phyloP scores from a whole-genome alignment of 1,139 yeast genomes.

The Taphrina deformans region DNA sequence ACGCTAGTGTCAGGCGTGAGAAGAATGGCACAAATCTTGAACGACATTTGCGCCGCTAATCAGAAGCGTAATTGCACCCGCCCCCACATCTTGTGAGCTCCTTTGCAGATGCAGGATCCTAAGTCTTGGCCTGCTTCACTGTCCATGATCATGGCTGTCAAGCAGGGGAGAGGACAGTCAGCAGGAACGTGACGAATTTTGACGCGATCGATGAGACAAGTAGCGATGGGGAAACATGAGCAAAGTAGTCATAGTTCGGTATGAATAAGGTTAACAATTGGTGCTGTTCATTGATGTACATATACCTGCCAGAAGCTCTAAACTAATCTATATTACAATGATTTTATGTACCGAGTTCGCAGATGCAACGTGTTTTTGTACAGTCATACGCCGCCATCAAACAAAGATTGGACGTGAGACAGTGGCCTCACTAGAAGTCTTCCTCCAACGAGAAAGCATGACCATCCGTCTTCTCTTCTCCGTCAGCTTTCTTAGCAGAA shows the following conservation, averaged over 20 bases:
- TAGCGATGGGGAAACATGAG: not conserved
- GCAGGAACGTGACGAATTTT: too few species aligned
- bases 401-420: not conserved
- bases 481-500: slow-evolving; percentile 49
- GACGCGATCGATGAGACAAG: too few species aligned
- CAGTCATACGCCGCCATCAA: slow-evolving; percentile 2
- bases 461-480: slow-evolving; percentile 47
- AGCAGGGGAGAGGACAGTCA: too few species aligned
- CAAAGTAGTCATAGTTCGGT: not conserved
- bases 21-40: slow-evolving; percentile 12
- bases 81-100: too few species aligned
- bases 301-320: slow-evolving; percentile 7
- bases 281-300: not conserved
- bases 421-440: slow-evolving; percentile 46
- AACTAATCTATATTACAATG: not conserved
- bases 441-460: slow-evolving; percentile 49
- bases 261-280: not conserved
- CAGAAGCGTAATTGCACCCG: not conserved
- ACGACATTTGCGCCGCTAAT: not conserved
- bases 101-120: too few species aligned
- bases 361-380: slow-evolving; percentile 8
- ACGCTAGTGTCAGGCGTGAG: not conserved
- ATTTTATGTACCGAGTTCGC: not conserved
- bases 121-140: too few species aligned
- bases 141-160: too few species aligned